Conservation (phyloP, 2,329 filamentous ascomycete genomes). For the Fusarium caatingaense region DNA sequence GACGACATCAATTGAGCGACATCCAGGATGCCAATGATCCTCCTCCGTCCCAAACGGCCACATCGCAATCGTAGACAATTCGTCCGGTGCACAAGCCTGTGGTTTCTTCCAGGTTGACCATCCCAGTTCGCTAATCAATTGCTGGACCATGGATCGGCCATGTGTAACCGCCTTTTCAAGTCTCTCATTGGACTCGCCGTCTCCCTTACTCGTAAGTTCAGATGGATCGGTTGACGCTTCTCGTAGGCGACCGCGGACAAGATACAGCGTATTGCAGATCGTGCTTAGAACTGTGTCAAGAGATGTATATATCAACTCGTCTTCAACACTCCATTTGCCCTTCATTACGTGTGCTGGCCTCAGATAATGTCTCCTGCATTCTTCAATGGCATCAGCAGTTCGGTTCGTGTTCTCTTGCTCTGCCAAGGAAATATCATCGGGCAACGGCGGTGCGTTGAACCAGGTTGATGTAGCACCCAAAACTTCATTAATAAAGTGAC, state of each 20-base stretch:
- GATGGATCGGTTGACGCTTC: conserved; percentile 23
- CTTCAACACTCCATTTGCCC: conserved; percentile 53
- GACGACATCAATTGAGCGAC: conserved; percentile 46
- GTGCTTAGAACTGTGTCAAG: conserved; percentile 53
- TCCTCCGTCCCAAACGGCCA: conserved; percentile 68
- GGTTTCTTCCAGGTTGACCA: conserved; percentile 73
- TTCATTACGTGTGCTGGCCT: conserved; percentile 41
- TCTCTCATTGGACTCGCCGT: neutral
- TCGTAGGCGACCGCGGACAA: conserved; percentile 36
- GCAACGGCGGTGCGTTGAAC: conserved; percentile 53
- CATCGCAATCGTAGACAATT: conserved; percentile 72
- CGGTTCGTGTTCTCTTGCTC: conserved; percentile 48
- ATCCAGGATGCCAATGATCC: conserved; percentile 60
- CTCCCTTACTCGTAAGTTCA: conserved; percentile 17
- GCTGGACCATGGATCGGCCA: conserved; percentile 35
- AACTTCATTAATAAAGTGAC: conserved; percentile 51
- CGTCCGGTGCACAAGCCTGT: conserved; percentile 61
- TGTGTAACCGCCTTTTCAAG: conserved; percentile 32
- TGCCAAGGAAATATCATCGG: conserved; percentile 34
- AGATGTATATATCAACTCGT: conserved; percentile 59
- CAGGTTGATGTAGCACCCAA: conserved; percentile 56
- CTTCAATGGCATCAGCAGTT: conserved; percentile 53
- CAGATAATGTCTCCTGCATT: conserved; percentile 62
- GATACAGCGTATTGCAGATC: conserved; percentile 54
- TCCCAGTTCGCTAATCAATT: conserved; percentile 61